These are phyloP conservation scores for Phytophthora pini DNA, from an alignment of 352 stramenopile genomes.

Conservation along the genomic window DNA sequence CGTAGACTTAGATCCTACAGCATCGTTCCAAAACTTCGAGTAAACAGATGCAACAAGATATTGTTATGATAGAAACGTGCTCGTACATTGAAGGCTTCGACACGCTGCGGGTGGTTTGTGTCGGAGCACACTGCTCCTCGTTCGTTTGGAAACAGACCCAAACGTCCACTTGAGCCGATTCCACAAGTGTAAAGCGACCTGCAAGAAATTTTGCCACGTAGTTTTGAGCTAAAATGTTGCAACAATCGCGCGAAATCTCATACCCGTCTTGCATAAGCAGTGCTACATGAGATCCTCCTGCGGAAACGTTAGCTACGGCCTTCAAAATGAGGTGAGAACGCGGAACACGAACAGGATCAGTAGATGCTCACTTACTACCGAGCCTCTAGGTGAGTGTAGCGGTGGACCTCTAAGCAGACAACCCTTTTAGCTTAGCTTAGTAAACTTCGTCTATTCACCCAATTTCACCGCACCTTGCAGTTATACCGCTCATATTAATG, in stretches of 20 bases:
- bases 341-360: neutral
- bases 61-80: slow-evolving; percentile 4
- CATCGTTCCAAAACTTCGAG: neutral
- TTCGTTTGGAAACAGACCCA: slow-evolving; percentile 75
- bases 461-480: slow-evolving; percentile 53
- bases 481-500: slow-evolving; percentile 81
- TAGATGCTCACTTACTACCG: slow-evolving; percentile 40
- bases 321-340: slow-evolving; percentile 22
- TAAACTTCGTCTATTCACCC: neutral
- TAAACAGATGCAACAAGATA: slow-evolving; percentile 23
- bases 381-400: slow-evolving; percentile 64
- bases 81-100: slow-evolving; percentile 60
- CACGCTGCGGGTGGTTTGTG: slow-evolving; percentile 57
- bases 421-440: neutral
- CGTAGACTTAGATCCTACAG: slow-evolving; percentile 50
- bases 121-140: slow-evolving; percentile 69
- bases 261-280: slow-evolving; percentile 86
- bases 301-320: slow-evolving; percentile 72
- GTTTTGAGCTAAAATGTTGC: neutral
- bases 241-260: neutral
- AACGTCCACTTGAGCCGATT: slow-evolving; percentile 76
- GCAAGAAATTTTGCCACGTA: slow-evolving; percentile 1
- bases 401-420: slow-evolving; percentile 52
- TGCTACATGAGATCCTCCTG: slow-evolving; percentile 82
- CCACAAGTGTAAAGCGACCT: slow-evolving; percentile 93